A percentile compares a stretch with the other conserved stretches of the same genome.
Conservation (phyloP, 768 basidiomycete species). For the Ramaria sp. region DNA sequence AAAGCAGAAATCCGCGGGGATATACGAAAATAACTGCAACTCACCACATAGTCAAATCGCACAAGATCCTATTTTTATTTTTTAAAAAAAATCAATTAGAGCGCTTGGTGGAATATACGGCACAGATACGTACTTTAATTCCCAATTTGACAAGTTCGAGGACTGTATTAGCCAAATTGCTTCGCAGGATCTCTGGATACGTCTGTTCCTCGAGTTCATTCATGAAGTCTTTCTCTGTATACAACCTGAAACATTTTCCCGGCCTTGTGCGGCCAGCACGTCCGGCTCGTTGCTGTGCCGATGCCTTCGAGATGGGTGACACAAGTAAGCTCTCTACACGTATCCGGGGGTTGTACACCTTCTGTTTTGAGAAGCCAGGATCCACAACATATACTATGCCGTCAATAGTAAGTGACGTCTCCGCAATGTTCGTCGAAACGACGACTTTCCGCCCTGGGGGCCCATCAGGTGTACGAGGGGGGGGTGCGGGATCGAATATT, state of each 20-base stretch:
- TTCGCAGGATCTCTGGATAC: constrained; percentile 88
- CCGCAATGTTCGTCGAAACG: constrained; percentile 93
- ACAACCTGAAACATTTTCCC: constrained; percentile 94
- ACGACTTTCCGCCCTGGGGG: constrained; percentile 90
- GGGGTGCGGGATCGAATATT: constrained; percentile 87
- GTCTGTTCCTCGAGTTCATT: constrained; percentile 94
- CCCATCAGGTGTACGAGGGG: constrained; percentile 46
- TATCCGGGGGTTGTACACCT: constrained; percentile 95
- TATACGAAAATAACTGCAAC: no score
- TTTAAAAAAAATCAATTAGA: not conserved
- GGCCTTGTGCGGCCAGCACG: constrained; percentile 94
- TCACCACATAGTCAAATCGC: constrained; percentile 65
- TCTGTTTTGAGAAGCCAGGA: constrained; percentile 96
- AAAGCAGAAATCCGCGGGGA: not conserved
- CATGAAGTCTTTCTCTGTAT: constrained; percentile 97
- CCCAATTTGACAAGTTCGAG: constrained; percentile 92
- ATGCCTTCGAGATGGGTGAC: constrained; percentile 92
- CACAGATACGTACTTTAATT: constrained; percentile 47
- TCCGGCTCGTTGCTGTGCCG: constrained; percentile 91
- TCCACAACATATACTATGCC: constrained; percentile 99
- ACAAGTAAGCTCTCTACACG: constrained; percentile 91
- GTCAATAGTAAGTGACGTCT: constrained; percentile 95
- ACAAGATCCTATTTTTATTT: constrained; percentile 56
- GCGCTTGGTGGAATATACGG: not conserved
- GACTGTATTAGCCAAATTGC: constrained; percentile 89